These are phyloP conservation scores for Multifurca ochricompacta DNA, from an alignment of 768 basidiomycete genomes.

Conservation along the genomic window DNA sequence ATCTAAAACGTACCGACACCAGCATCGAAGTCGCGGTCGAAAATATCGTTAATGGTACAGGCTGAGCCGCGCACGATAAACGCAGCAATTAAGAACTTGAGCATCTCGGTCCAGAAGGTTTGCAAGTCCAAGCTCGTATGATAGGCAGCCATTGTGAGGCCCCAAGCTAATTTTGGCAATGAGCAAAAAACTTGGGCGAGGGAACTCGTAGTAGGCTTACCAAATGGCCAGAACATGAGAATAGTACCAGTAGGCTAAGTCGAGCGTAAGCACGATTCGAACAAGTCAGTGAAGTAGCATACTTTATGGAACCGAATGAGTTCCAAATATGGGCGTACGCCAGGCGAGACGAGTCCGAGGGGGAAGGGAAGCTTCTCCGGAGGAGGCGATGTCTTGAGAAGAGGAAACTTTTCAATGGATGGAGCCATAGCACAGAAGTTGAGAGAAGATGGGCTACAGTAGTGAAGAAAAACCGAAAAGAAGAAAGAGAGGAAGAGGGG, in stretches of 20 bases:
- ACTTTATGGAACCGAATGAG: conserved; percentile 20
- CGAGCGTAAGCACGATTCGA: background rate
- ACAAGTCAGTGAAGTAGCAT: background rate
- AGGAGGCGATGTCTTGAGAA: conserved; percentile 1
- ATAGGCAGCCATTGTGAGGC: conserved; percentile 21
- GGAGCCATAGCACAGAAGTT: background rate
- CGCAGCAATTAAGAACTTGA: conserved; percentile 7
- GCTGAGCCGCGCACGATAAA: conserved; percentile 21
- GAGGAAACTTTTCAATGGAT: conserved; percentile 5
- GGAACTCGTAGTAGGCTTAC: background rate
- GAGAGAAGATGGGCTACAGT: conserved; percentile 1
- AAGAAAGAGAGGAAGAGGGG: background rate
- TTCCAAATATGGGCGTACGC: conserved; percentile 19
- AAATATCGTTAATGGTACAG: conserved; percentile 26
- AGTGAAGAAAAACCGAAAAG: background rate
- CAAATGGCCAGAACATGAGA: conserved; percentile 15
- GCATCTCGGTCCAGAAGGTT: conserved; percentile 13
- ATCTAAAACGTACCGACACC: conserved; percentile 29
- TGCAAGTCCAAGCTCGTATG: conserved; percentile 7
- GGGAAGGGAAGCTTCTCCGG: conserved; percentile 20
- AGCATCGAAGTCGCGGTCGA: conserved; percentile 27
- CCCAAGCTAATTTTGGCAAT: conserved; percentile 18
- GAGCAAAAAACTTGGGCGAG: background rate
- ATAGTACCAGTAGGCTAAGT: conserved; percentile 18
- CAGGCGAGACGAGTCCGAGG: conserved; percentile 17